Evolutionary conservation across 768 basidiomycete genomes (phyloP).

Genomic region (Postia placenta): DNA sequence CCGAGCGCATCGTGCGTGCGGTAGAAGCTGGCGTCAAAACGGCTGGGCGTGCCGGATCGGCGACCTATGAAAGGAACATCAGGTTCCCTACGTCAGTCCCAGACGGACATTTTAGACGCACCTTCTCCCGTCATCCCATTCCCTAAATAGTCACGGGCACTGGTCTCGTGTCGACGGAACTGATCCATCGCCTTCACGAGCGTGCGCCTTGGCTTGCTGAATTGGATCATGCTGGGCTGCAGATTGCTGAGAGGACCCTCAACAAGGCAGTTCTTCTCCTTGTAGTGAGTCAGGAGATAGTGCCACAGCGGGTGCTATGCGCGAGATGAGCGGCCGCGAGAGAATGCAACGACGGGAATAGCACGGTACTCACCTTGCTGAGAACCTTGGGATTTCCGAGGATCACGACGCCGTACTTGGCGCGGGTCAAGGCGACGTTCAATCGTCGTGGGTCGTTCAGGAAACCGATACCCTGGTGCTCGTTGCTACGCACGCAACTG

Average conservation of each 20-base stretch:
- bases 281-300: slow-evolving; percentile 96
- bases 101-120: slow-evolving; percentile 26
- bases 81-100: slow-evolving; percentile 8
- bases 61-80: slow-evolving; percentile 33
- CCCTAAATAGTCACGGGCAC: slow-evolving; percentile 70
- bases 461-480: slow-evolving; percentile 99
- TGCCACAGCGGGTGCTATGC: slow-evolving; percentile 96
- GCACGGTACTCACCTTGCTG: slow-evolving; percentile 70
- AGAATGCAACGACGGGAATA: background rate
- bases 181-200: slow-evolving; percentile 88
- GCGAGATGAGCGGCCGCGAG: slow-evolving; percentile 9
- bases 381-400: slow-evolving; percentile 99
- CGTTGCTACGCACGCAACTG: slow-evolving; percentile 95
- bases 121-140: slow-evolving; percentile 41
- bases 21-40: slow-evolving; percentile 95
- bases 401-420: slow-evolving; percentile 97
- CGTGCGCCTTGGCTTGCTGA: slow-evolving; percentile 92
- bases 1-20: slow-evolving; percentile 90
- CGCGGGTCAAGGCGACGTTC: slow-evolving; percentile 95
- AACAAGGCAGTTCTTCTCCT: slow-evolving; percentile 89
- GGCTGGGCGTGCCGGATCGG: slow-evolving; percentile 85
- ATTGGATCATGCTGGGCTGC: slow-evolving; percentile 98
- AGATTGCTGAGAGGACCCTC: slow-evolving; percentile 96
- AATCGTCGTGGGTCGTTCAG: slow-evolving; percentile 94
- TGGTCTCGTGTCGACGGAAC: slow-evolving; percentile 90